Conservation (phyloP, 371 early-diverging fungal species). For the Umbelopsis sp. region DNA sequence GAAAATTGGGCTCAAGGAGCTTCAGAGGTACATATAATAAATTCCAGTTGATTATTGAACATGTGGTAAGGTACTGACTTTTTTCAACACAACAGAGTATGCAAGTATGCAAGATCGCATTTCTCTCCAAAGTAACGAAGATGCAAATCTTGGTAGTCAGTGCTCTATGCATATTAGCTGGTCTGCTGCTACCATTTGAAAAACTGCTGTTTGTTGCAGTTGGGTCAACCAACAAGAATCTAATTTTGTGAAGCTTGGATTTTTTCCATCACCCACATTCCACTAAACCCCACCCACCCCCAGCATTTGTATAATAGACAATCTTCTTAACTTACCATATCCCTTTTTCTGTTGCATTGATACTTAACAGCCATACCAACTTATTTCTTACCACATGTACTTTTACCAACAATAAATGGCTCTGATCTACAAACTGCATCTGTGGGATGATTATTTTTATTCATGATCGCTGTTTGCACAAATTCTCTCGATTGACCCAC, state of each 20-base stretch:
- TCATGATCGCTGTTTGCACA: too few relatives aligned
- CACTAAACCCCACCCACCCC: background rate
- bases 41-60: conserved; percentile 17
- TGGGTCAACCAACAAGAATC: conserved; percentile 2
- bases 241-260: background rate
- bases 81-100: conserved; percentile 1
- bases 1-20: conserved; percentile 2
- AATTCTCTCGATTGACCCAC: too few relatives aligned
- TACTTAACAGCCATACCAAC: background rate
- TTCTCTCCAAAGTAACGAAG: conserved; percentile 16
- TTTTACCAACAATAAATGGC: too few relatives aligned
- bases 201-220: conserved; percentile 13
- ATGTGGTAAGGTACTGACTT: background rate
- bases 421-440: too few relatives aligned
- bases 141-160: conserved; percentile 21
- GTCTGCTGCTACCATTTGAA: conserved; percentile 20
- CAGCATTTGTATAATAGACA: conserved; percentile 14
- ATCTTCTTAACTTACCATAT: background rate
- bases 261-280: background rate
- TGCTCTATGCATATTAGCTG: conserved; percentile 19
- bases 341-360: background rate
- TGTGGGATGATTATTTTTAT: too few relatives aligned
- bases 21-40: conserved; percentile 11
- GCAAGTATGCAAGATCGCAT: conserved; percentile 10
- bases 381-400: too few relatives aligned